Evolutionary conservation across 176 grass and related monocot genomes (phyloP), one percentile per base, ranked within the genome.

Genomic region (Coix lacrymajobi): DNA sequence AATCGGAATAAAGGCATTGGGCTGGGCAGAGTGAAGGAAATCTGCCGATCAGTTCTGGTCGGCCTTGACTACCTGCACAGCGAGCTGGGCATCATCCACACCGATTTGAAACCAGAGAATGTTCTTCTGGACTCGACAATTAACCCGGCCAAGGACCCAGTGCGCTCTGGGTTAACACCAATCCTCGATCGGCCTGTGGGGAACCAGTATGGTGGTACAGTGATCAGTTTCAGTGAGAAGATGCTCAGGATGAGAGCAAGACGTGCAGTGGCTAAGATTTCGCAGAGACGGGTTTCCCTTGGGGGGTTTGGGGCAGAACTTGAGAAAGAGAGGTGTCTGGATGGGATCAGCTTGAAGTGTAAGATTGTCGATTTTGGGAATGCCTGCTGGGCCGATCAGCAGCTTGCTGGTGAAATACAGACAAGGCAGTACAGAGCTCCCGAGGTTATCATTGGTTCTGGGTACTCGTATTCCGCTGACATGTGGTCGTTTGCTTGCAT

Each of bases 301-400:
- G 92, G 84, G 15, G 92, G 90, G 24, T 10, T 79, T 66, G n/a
- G 46, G 0, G 44, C 67, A 33, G 83, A 91, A 49, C 12, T 86
- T 61, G 89, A 89, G 66, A 86, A 79, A 65, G 88, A 89, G 76
- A 95, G 92, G 60, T 93, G 79, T 72, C 88, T 98, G 76, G 92
- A 98, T 64, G 91, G 90, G 16, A 79, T 98, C 67, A 90, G 89
- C 69, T 71, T 98, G 79, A 82, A 88, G 71, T 98, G 96, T 85
- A 98, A 98, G 89, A 87, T 98, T 64, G 96, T 98, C 7, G 96
- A 98, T 91, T 91, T 98, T 28, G 96, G 96, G 40, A 98, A 95
- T 38, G 92, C 92, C 22, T 91, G 92, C 81, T 94, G 87, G 88
- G 85, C 44, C 33, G 54, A 90, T 89, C 89, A 91, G 80, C 88